phyloP scores from a whole-genome alignment of 2,329 filamentous ascomycete species.

The Celoporthe dispersa region DNA sequence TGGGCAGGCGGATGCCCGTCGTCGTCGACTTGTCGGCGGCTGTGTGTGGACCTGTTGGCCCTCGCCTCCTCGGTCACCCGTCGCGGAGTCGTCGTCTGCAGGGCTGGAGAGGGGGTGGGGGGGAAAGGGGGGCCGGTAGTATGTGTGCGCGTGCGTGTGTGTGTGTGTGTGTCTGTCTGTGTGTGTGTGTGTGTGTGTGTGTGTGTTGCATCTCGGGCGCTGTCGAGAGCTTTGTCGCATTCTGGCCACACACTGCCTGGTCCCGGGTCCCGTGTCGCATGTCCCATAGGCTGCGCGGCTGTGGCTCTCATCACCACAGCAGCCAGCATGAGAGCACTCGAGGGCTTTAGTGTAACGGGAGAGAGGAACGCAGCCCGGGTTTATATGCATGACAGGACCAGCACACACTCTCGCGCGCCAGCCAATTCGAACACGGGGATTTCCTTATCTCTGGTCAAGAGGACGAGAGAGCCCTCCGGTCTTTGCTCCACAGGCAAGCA shows the following conservation, averaged over 20 bases:
- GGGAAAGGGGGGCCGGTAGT: too few relatives aligned
- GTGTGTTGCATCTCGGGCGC: background rate
- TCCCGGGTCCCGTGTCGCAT: background rate
- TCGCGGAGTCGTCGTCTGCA: background rate
- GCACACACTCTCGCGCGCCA: background rate
- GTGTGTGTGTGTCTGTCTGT: background rate
- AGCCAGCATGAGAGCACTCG: background rate
- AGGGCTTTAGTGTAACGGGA: background rate
- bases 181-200: background rate
- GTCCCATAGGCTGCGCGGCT: background rate
- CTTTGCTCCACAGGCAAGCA: conserved; percentile 5
- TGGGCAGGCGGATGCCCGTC: background rate
- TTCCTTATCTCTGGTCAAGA: conserved; percentile 17
- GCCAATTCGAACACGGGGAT: background rate
- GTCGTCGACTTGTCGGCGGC: background rate
- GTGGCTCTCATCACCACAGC: background rate
- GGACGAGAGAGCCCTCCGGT: background rate
- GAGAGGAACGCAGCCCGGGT: background rate
- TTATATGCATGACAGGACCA: conserved; percentile 9
- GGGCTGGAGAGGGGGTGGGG: background rate
- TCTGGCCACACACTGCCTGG: background rate
- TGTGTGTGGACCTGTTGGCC: background rate
- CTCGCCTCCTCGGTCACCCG: background rate
- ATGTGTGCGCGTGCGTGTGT: background rate
- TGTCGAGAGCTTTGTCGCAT: background rate